phyloP scores from a whole-genome alignment of 2,329 filamentous ascomycete species.

The Thelonectria discophora region DNA sequence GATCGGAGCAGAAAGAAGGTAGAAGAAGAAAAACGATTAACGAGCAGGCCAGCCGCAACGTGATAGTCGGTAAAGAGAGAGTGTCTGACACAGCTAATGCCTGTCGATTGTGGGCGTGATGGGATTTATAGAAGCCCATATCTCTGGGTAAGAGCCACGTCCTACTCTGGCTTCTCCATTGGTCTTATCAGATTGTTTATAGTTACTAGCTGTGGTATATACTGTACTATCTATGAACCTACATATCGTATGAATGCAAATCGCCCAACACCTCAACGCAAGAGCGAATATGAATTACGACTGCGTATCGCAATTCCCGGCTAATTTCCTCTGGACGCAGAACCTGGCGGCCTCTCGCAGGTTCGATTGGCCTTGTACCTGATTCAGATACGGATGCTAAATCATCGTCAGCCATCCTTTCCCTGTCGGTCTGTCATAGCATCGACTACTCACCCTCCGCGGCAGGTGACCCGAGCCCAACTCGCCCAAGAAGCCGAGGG shows the following conservation, averaged over 20 bases:
- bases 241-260: too few relatives aligned
- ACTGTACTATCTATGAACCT: too few relatives aligned
- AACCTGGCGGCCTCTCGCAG: not conserved
- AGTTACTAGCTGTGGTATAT: too few relatives aligned
- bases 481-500: not conserved
- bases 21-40: not conserved
- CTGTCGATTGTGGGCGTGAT: not conserved
- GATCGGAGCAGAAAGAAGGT: not conserved
- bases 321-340: not conserved
- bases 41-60: not conserved
- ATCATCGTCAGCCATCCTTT: not conserved
- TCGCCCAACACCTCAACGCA: too few relatives aligned
- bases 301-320: not conserved
- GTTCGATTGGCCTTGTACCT: not conserved
- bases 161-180: not conserved
- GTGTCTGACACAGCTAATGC: not conserved
- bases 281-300: too few relatives aligned
- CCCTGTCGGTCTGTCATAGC: too few relatives aligned
- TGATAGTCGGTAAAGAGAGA: too few relatives aligned
- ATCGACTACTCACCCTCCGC: not conserved
- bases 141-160: not conserved
- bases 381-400: not conserved
- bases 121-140: not conserved
- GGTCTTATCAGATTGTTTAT: too few relatives aligned
- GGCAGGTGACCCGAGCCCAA: not conserved